Percentiles rank a stretch among this genome's conserved stretches.
phyloP scores from a whole-genome alignment of 179 eudicot genomes.

The Spergularia azorica region DNA sequence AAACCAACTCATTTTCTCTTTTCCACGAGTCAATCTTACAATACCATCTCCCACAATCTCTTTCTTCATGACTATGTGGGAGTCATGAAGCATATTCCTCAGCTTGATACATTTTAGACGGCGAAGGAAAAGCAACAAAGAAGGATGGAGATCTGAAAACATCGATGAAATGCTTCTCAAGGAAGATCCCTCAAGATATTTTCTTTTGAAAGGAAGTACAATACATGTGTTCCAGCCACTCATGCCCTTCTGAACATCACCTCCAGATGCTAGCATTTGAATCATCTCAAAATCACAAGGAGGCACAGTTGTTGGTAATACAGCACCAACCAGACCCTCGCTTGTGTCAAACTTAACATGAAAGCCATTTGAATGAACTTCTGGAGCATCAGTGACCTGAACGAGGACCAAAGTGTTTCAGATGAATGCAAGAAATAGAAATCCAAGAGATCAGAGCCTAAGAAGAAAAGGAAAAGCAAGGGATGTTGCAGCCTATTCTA shows the following conservation, averaged over 20 bases:
- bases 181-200: conserved; percentile 41
- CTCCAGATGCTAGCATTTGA: conserved; percentile 41
- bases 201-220: conserved; percentile 73
- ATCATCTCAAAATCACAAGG: conserved; percentile 61
- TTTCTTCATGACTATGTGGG: conserved; percentile 63
- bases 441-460: too few species aligned
- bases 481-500: too few species aligned
- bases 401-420: conserved; percentile 11
- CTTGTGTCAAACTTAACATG: conserved; percentile 83
- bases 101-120: conserved; percentile 67
- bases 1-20: conserved; percentile 70
- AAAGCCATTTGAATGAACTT: conserved; percentile 90
- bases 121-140: conserved; percentile 80
- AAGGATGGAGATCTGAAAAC: conserved; percentile 89
- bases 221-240: conserved; percentile 74
- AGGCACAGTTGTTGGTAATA: conserved; percentile 67
- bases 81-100: conserved; percentile 14
- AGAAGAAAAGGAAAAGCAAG: too few species aligned
- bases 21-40: conserved; percentile 61
- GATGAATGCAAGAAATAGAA: not conserved
- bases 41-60: conserved; percentile 70
- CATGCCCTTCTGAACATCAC: conserved; percentile 25
- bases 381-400: conserved; percentile 94
- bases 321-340: conserved; percentile 86
- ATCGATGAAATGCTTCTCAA: conserved; percentile 52